Evolutionary conservation across 1,284 basidiomycete genomes (phyloP), one percentile per base, ranked within the genome.

Genomic region (Tilletia horrida): DNA sequence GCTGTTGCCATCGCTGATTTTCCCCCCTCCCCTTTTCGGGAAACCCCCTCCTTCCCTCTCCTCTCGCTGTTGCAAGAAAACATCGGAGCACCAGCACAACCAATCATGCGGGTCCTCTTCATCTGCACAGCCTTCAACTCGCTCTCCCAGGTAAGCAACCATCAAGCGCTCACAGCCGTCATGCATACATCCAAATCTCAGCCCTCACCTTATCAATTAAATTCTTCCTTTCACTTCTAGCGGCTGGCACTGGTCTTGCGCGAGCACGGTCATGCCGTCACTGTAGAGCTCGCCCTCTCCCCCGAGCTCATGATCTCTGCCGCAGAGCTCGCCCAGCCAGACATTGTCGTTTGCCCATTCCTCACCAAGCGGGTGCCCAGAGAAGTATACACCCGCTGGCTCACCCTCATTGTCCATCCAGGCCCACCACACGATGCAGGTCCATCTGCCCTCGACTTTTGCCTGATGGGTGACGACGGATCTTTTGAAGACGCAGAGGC

Each of bases 371-470:
- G 81, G 64, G 82, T 85, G 21, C 84, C 84, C 18, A 76, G 76
- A 21, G 75, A 77, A 42, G 75, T 85, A 13, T 83, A 82, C 73
- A 79, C 55, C 31, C 74, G 81, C 78, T 82, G 81, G 71, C 76
- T 84, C 52, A 85, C 84, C 1, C 81, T 84, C 43, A 84, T 85
- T 67, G 81, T 84, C 4, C 84, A 85, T 72, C 84, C 84, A 1
- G 84, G 84, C 18, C 83, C 84, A 3, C 84, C 84, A 0, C 84
- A 84, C 0, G 84, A 85, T 72, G 84, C 82, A 0, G 84, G 84
- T 16, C 84, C 84, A 7, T 84, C 84, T 1, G 83, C 84, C 4
- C 80, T 85, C 66, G 84, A 85, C 72, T 84, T 84, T 83, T 82
- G 80, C 31, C 73, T 85, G 21, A 75, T 84, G 65, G 84, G 84